Evolutionary conservation across 345 rosid genomes (phyloP).

Genomic region (Clarkia xantiana): DNA sequence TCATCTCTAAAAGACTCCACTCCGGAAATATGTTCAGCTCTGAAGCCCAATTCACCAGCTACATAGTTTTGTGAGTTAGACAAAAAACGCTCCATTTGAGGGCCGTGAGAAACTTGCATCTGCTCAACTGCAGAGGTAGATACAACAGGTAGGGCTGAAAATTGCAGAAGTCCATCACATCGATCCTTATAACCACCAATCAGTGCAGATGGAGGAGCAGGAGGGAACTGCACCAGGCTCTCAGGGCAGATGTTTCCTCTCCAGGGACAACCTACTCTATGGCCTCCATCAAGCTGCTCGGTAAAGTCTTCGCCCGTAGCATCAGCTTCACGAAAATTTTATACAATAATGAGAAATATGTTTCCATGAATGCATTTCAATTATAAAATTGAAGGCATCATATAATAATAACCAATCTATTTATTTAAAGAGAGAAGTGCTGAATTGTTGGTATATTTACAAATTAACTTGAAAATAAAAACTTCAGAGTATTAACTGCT

Average conservation of each 20-base stretch:
- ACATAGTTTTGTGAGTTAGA: slow-evolving; percentile 45
- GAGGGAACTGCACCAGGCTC: slow-evolving; percentile 98
- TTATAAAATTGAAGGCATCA: background rate
- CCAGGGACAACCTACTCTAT: slow-evolving; percentile 73
- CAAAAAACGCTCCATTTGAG: slow-evolving; percentile 62
- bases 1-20: slow-evolving; percentile 46
- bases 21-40: slow-evolving; percentile 41
- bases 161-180: slow-evolving; percentile 92
- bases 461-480: too few species aligned
- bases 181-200: slow-evolving; percentile 97
- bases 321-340: slow-evolving; percentile 35
- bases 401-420: background rate
- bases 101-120: slow-evolving; percentile 54
- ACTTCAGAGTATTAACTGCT: too few species aligned
- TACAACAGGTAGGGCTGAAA: slow-evolving; percentile 74
- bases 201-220: slow-evolving; percentile 87
- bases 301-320: slow-evolving; percentile 51
- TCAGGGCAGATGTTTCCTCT: slow-evolving; percentile 82
- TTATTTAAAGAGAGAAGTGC: too few species aligned
- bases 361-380: background rate
- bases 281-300: slow-evolving; percentile 78
- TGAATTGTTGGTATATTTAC: too few species aligned
- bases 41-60: slow-evolving; percentile 40
- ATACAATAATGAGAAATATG: slow-evolving; percentile 1
- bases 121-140: slow-evolving; percentile 58